Base-by-base conservation (phyloP, 1,284 basidiomycete species). In the Takashimella tepidaria region DNA sequence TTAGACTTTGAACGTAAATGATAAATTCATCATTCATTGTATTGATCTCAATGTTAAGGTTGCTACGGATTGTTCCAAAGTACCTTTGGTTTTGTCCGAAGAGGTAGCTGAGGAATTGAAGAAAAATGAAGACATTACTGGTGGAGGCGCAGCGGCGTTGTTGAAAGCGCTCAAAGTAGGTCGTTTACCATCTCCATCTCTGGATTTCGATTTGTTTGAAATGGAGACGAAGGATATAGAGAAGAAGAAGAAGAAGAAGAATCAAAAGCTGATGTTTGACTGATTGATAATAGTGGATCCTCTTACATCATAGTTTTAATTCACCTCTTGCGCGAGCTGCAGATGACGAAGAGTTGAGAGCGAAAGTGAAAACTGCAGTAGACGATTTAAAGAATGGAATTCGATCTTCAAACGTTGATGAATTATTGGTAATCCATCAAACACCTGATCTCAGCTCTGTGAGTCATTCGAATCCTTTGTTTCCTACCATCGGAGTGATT, bases 161-260 rank as follows among this genome's bases (percentile, higher is more conserved):
- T 51, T 72, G 50, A 69, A 67, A 53, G 50, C 64, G 1, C 45
- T 73, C 11, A 67, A 66, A 53, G 68, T 69, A 45, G 46, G 65
- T 50, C 21, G 6, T 10, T 27, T 3, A 6, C 44, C 21, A 2
- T 13, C 1, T 27, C 40, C n/a, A n/a, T n/a, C n/a, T n/a, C n/a
- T n/a, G n/a, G n/a, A n/a, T n/a, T n/a, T n/a, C n/a, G n/a, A n/a
- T n/a, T n/a, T n/a, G n/a, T n/a, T n/a, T n/a, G n/a, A n/a, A n/a
- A n/a, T n/a, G n/a, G n/a, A n/a, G n/a, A n/a, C n/a, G n/a, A n/a
- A n/a, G n/a, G n/a, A n/a, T n/a, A n/a, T n/a, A n/a, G n/a, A n/a
- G n/a, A n/a, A n/a, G n/a, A n/a, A n/a, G n/a, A n/a, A n/a, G n/a
- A n/a, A n/a, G n/a, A n/a, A n/a, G n/a, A n/a, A n/a, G n/a, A n/a